A percentile compares a stretch with the other conserved stretches of the same genome.
Evolutionary conservation across 1,284 basidiomycete species (phyloP).

Genomic region (Sanguinoderma infundibulare): DNA sequence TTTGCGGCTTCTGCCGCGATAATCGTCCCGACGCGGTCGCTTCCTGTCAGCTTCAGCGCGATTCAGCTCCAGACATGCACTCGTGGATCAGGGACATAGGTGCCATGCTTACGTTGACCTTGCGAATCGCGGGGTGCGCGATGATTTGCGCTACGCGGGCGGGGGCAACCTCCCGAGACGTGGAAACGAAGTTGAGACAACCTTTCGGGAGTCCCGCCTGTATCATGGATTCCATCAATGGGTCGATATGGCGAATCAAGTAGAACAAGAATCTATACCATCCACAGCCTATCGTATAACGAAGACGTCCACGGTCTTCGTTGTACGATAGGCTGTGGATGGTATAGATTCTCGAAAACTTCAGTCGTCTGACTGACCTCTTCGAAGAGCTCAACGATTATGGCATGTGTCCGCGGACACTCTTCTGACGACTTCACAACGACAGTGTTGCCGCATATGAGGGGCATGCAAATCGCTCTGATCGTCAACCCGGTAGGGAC

Average conservation of each 20-base stretch:
- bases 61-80: too few species aligned
- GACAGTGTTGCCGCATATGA: constrained; percentile 69
- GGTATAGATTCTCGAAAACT: background rate
- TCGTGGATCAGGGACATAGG: background rate
- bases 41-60: constrained; percentile 23
- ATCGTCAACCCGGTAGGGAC: constrained; percentile 50
- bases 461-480: constrained; percentile 54
- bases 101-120: constrained; percentile 29
- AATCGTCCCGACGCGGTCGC: constrained; percentile 24
- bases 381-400: constrained; percentile 53
- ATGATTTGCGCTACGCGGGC: constrained; percentile 29
- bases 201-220: constrained; percentile 34
- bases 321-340: too few species aligned
- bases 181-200: constrained; percentile 31
- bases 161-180: constrained; percentile 27
- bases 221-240: too few species aligned
- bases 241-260: too few species aligned
- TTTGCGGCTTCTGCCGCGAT: constrained; percentile 27
- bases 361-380: constrained; percentile 35
- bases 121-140: constrained; percentile 32
- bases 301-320: too few species aligned
- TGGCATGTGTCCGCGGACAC: constrained; percentile 53
- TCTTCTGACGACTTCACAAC: constrained; percentile 65
- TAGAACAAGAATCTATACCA: too few species aligned
- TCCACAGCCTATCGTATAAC: too few species aligned